phyloP scores from a whole-genome alignment of 2,329 filamentous ascomycete species.

The Myriosclerotinia duriaeana region DNA sequence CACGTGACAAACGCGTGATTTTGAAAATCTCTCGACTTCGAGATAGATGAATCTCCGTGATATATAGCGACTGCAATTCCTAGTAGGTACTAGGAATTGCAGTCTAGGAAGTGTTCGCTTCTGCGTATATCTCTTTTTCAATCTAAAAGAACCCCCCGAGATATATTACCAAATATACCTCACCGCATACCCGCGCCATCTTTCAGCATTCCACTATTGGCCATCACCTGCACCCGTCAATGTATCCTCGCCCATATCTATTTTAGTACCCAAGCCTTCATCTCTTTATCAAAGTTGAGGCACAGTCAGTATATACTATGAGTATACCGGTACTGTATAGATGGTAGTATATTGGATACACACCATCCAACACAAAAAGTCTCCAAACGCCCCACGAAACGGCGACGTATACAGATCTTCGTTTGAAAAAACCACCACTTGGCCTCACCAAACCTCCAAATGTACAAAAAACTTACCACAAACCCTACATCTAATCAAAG shows the following conservation, averaged over 20 bases:
- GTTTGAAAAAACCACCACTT: background rate
- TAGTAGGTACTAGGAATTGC: background rate
- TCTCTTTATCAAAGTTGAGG: too few species aligned
- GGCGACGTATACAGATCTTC: background rate
- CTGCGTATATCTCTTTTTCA: too few species aligned
- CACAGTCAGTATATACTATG: background rate
- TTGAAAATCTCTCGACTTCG: background rate
- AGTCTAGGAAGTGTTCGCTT: rapidly evolving
- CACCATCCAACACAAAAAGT: background rate
- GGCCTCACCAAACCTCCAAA: background rate
- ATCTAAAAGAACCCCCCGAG: too few species aligned
- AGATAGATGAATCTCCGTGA: background rate
- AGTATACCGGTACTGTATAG: background rate
- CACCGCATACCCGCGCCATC: background rate
- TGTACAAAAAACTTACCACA: background rate
- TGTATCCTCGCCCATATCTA: background rate
- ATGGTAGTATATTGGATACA: background rate
- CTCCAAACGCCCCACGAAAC: background rate
- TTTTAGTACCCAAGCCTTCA: background rate
- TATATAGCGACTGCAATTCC: background rate
- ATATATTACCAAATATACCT: too few species aligned
- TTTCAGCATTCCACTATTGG: background rate
- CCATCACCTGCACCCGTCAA: background rate
- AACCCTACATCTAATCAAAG: background rate
- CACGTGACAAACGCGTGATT: conserved; percentile 11